Base-by-base conservation (phyloP, 1,284 basidiomycete genomes). In the Heliocybe sulcata region DNA sequence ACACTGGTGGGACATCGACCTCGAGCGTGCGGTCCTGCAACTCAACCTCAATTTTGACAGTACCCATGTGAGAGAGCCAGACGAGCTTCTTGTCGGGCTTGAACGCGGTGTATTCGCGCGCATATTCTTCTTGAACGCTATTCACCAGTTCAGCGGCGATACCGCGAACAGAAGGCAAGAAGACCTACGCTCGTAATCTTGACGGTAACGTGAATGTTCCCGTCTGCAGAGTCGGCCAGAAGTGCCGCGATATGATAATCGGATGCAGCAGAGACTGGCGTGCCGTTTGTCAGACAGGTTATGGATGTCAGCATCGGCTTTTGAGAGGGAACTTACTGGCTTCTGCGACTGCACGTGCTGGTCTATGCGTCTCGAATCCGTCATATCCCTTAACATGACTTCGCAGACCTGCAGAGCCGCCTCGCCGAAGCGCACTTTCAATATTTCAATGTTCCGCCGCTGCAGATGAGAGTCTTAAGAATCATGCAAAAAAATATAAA, bases 321-420 rank as follows among this genome's bases (percentile, higher is more conserved):
- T 20, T 12, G 12, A 48, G 22, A 20, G 23, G 4, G 19, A 53
- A 68, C 81, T 61, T 60, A 91, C 91, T 50, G 73, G 57, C 52
- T 79, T 78, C 63, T 89, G 83, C 0, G 84, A 78, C 63, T 95
- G 92, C 3, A 97, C 82, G 67, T 89, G 87, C 26, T 82, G 81
- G 66, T 98, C 90, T 53, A 87, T 90, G 38, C 92, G 81, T 62
- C 87, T 89, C 42, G 94, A 96, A 67, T 97, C 94, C 4, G 91
- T 87, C 82, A 98, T 90, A 68, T 98, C 94, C 64, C 87, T 90
- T 64, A 98, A 72, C 94, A 98, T 98, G 56, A 98, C 93, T 66
- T 98, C 94, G 74, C 94, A 96, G 1, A 93, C 88, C 66, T 94
- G 92, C 57, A 98, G 69, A 0, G 92, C 86, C 1, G 85, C 79